These are phyloP conservation scores for Dichotomopilus funicola DNA, from an alignment of 2,329 filamentous ascomycete genomes.

Conservation along the genomic window DNA sequence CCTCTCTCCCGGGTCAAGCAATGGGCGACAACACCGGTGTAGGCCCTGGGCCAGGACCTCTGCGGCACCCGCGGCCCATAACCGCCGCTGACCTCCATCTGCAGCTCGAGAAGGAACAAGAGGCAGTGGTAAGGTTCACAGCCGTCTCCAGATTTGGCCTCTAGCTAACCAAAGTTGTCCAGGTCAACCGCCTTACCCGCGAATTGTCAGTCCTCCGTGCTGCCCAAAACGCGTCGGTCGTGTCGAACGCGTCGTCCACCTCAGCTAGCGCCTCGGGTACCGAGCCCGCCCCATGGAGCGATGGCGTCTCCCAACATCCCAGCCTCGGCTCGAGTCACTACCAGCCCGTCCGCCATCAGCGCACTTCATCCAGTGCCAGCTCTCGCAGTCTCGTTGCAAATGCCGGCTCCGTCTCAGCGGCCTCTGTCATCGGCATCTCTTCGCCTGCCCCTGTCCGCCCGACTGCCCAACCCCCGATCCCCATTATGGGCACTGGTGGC, in stretches of 20 bases:
- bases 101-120: conserved; percentile 90
- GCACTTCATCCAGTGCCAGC: conserved; percentile 52
- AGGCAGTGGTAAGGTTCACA: conserved; percentile 64
- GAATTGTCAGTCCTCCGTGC: conserved; percentile 79
- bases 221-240: conserved; percentile 59
- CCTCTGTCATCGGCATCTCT: conserved; percentile 39
- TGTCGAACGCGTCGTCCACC: conserved; percentile 58
- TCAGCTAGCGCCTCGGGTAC: conserved; percentile 47
- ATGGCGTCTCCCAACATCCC: conserved; percentile 36
- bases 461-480: conserved; percentile 16
- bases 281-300: conserved; percentile 40
- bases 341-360: conserved; percentile 46
- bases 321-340: conserved; percentile 54
- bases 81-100: conserved; percentile 84
- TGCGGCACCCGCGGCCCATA: conserved; percentile 79
- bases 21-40: conserved; percentile 39
- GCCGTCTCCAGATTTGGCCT: background rate
- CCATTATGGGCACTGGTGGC: conserved; percentile 13
- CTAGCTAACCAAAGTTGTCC: conserved; percentile 10
- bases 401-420: conserved; percentile 34
- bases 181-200: conserved; percentile 89
- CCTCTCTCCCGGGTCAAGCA: conserved; percentile 17
- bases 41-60: conserved; percentile 58
- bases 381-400: conserved; percentile 45
- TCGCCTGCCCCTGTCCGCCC: conserved; percentile 40